Conservation (phyloP, 139 green algal genomes). For the Chlorella sorokiniana region DNA sequence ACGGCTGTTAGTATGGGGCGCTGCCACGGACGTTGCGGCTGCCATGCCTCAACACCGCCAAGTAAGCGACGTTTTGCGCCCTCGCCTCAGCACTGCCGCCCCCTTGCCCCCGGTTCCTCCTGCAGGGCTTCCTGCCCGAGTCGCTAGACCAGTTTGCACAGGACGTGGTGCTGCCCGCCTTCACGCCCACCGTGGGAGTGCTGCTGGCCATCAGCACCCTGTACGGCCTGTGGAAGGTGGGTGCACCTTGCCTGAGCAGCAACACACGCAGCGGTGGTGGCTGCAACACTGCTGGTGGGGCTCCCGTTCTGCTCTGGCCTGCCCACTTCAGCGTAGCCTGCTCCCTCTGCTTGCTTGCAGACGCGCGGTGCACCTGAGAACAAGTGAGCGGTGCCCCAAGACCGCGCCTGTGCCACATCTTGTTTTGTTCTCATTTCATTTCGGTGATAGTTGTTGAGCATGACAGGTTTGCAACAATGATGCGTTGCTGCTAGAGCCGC, state of each 20-base stretch:
- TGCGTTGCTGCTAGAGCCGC: no score
- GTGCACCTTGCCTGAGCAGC: not conserved
- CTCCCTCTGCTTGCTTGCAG: not conserved
- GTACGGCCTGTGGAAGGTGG: constrained; percentile 71
- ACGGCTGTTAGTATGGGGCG: not conserved
- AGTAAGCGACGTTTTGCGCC: not conserved
- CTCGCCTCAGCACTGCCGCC: not conserved
- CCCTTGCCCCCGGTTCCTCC: not conserved
- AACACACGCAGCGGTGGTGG: not conserved
- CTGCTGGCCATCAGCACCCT: constrained; percentile 53
- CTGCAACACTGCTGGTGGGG: not conserved
- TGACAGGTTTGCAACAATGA: no score
- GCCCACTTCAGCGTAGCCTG: not conserved
- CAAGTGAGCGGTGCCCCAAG: not conserved
- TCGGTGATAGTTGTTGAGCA: no score
- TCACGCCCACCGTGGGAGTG: constrained; percentile 61
- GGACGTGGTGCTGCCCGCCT: constrained; percentile 58
- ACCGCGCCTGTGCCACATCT: no score
- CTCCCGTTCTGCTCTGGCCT: not conserved
- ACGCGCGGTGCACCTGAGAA: not conserved
- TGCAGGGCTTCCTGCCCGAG: constrained; percentile 68
- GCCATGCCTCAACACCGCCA: not conserved
- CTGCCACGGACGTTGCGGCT: no score
- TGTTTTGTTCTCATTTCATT: no score
- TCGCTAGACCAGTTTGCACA: constrained; percentile 54